Conservation (phyloP, 2,329 filamentous ascomycete genomes). For the Zymoseptoria pseudotritici region DNA sequence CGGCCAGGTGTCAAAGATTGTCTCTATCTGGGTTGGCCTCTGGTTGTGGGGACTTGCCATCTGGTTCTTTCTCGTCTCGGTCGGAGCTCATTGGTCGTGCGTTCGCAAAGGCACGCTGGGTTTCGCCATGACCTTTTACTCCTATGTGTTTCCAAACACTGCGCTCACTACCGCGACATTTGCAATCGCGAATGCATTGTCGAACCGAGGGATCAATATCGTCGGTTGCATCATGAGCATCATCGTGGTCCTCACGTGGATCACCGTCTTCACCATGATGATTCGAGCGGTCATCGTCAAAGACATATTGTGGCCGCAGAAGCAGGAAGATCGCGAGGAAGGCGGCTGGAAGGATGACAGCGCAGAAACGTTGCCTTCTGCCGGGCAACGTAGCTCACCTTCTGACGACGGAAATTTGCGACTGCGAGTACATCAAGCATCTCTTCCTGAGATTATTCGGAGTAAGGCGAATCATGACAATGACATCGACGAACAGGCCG, state of each 20-base stretch:
- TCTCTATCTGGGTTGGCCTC: constrained; percentile 57
- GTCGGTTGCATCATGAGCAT: constrained; percentile 61
- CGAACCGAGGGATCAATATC: constrained; percentile 50
- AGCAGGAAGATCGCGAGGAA: constrained; percentile 57
- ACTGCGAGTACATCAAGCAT: background rate
- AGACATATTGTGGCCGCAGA: constrained; percentile 70
- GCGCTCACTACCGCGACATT: constrained; percentile 56
- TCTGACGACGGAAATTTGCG: background rate
- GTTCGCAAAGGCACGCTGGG: constrained; percentile 54
- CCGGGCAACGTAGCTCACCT: background rate
- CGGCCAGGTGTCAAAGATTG: constrained; percentile 48
- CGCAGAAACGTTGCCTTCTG: background rate
- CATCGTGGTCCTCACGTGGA: constrained; percentile 60
- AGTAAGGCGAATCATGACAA: background rate
- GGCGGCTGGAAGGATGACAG: constrained; percentile 43
- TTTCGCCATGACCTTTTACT: constrained; percentile 82
- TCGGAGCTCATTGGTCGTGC: constrained; percentile 68
- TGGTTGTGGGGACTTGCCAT: constrained; percentile 79
- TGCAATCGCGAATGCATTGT: constrained; percentile 52
- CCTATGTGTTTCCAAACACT: constrained; percentile 75
- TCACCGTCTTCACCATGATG: constrained; percentile 63
- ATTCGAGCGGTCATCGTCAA: constrained; percentile 56
- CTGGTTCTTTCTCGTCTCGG: constrained; percentile 76
- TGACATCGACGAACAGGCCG: background rate
- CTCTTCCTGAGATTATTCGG: background rate